Evolutionary conservation across 1,284 basidiomycete species (phyloP).

Genomic region (Ceratobasidium theobromae): DNA sequence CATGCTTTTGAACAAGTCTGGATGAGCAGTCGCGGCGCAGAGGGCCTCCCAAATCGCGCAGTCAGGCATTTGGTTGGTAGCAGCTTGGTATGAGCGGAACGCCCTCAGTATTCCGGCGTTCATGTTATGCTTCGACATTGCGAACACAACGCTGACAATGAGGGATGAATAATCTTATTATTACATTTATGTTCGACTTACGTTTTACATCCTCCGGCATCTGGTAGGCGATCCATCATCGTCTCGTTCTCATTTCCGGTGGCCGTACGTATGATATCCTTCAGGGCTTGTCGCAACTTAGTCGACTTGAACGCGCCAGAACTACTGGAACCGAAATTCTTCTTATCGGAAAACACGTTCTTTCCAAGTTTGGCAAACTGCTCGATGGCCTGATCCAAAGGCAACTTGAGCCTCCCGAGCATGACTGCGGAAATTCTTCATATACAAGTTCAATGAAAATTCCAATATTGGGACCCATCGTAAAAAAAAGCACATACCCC

Average conservation of each 20-base stretch:
- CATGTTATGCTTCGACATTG: slow-evolving; percentile 18
- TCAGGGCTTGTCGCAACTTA: not conserved
- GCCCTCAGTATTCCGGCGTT: not conserved
- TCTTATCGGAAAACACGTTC: slow-evolving; percentile 1
- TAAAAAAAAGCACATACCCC: not conserved
- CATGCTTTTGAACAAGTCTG: slow-evolving; percentile 12
- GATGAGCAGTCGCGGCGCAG: slow-evolving; percentile 5
- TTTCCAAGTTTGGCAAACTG: not conserved
- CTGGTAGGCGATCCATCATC: not conserved
- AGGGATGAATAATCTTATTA: not conserved
- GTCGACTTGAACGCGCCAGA: not conserved
- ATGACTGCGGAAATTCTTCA: not conserved
- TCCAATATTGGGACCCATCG: not conserved
- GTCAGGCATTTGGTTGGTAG: not conserved
- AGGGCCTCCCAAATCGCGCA: slow-evolving; percentile 16
- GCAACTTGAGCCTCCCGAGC: not conserved
- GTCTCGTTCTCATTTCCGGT: not conserved
- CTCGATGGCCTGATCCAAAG: not conserved
- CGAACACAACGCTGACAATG: slow-evolving; percentile 1
- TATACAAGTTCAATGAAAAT: not conserved
- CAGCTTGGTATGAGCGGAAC: slow-evolving; percentile 4
- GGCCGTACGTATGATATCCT: not conserved
- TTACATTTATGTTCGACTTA: not conserved
- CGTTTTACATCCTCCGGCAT: not conserved
- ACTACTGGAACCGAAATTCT: not conserved